A percentile compares a stretch with the other conserved stretches of the same genome.
phyloP scores from a whole-genome alignment of 75 land plant species.

The Pinus albicaulis region DNA sequence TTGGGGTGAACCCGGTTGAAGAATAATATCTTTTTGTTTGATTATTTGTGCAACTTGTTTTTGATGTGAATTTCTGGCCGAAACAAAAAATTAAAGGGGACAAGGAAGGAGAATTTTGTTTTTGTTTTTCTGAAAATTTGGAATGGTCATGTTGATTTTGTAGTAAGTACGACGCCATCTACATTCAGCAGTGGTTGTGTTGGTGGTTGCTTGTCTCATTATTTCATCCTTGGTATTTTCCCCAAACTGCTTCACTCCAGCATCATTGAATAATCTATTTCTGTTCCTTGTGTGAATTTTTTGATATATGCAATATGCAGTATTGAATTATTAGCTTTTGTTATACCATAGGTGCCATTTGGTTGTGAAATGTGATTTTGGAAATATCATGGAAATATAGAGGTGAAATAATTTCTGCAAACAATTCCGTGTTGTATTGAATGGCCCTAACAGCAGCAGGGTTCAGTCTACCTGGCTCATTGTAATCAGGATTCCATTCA shows the following conservation, averaged over 20 bases:
- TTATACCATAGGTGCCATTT: neutral
- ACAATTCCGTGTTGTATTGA: neutral
- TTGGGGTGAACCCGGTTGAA: neutral
- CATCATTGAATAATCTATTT: neutral
- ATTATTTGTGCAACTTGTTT: neutral
- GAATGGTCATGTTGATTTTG: neutral
- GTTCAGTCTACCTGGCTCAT: neutral
- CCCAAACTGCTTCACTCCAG: neutral
- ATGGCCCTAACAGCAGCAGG: neutral
- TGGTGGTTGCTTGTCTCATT: neutral
- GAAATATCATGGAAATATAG: neutral
- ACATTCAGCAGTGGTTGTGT: neutral
- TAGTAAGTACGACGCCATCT: neutral
- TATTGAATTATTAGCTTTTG: neutral
- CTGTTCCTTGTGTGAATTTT: neutral
- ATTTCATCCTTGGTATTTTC: neutral
- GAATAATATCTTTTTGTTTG: neutral
- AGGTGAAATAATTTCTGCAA: neutral
- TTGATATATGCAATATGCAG: neutral
- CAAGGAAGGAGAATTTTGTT: neutral
- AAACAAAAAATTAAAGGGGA: neutral
- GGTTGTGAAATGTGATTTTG: neutral
- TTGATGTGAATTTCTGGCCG: neutral
- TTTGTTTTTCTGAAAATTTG: neutral
- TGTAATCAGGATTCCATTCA: neutral